These are phyloP conservation scores for Herpetomonas samuelpessoai DNA, from an alignment of 208 protist genomes.

Conservation along the genomic window DNA sequence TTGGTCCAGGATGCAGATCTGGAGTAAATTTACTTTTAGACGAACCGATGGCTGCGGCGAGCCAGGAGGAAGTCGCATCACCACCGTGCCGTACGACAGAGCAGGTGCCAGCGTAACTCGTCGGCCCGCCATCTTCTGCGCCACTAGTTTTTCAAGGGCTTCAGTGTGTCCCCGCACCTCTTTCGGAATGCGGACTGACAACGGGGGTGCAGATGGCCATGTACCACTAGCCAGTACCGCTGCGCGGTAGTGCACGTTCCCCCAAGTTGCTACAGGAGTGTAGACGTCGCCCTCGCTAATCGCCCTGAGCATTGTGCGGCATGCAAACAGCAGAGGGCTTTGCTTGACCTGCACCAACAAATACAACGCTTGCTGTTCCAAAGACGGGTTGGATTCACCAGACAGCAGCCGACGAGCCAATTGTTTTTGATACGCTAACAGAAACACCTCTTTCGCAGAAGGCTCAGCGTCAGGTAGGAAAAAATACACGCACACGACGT, in stretches of 20 bases:
- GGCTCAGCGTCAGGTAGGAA: slow-evolving; percentile 38
- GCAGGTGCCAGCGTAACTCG: neutral
- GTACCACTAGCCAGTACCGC: slow-evolving; percentile 19
- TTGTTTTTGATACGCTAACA: slow-evolving; percentile 24
- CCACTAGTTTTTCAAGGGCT: slow-evolving; percentile 5
- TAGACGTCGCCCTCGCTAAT: neutral
- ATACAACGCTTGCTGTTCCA: slow-evolving; percentile 29
- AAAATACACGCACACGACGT: slow-evolving; percentile 42
- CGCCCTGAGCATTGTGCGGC: slow-evolving; percentile 40
- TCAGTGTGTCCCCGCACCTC: slow-evolving; percentile 10
- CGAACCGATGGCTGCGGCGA: neutral
- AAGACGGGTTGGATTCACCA: slow-evolving; percentile 17
- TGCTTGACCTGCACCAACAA: slow-evolving; percentile 36
- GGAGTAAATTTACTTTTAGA: neutral
- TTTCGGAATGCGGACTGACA: slow-evolving; percentile 1
- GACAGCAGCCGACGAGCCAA: slow-evolving; percentile 36
- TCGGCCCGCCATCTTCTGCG: slow-evolving; percentile 1
- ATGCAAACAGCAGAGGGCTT: slow-evolving; percentile 41
- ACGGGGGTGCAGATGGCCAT: slow-evolving; percentile 21
- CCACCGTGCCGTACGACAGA: slow-evolving; percentile 3
- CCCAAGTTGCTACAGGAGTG: neutral
- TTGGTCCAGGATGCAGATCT: neutral
- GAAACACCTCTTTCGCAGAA: slow-evolving; percentile 36
- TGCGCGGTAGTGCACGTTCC: slow-evolving; percentile 8
- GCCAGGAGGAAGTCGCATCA: neutral